Conservation (phyloP, 805 yeast genomes). For the Starmerella apis region DNA sequence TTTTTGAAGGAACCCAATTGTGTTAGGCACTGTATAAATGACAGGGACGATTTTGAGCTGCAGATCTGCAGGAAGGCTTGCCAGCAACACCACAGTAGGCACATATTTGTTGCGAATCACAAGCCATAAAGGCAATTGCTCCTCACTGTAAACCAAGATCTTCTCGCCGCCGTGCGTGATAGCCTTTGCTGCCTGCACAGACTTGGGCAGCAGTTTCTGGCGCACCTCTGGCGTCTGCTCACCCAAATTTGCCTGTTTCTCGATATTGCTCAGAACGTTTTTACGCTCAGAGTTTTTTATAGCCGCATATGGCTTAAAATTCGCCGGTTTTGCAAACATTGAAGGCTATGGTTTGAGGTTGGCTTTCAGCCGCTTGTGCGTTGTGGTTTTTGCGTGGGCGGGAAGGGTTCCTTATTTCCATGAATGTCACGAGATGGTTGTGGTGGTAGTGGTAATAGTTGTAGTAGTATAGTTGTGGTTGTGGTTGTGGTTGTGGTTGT, state of each 20-base stretch:
- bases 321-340: constrained; percentile 27
- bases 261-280: constrained; percentile 39
- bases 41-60: constrained; percentile 44
- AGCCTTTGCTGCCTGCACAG: constrained; percentile 55
- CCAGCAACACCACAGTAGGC: constrained; percentile 62
- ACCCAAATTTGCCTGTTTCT: constrained; percentile 32
- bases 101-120: constrained; percentile 34
- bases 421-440: neutral
- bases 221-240: constrained; percentile 27
- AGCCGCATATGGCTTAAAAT: constrained; percentile 61
- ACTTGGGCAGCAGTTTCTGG: constrained; percentile 39
- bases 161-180: constrained; percentile 39
- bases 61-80: constrained; percentile 48
- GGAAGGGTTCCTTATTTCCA: neutral
- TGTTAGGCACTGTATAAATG: constrained; percentile 62
- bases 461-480: too few relatives aligned
- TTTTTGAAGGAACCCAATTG: constrained; percentile 53
- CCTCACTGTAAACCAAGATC: constrained; percentile 55
- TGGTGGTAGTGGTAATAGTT: too few relatives aligned
- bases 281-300: constrained; percentile 74
- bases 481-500: too few relatives aligned
- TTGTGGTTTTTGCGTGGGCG: neutral
- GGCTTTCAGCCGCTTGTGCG: neutral
- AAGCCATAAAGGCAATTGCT: constrained; percentile 65
- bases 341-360: neutral